These are phyloP conservation scores for Solanum acaule DNA, from an alignment of 257 asterid species.

Conservation along the genomic window DNA sequence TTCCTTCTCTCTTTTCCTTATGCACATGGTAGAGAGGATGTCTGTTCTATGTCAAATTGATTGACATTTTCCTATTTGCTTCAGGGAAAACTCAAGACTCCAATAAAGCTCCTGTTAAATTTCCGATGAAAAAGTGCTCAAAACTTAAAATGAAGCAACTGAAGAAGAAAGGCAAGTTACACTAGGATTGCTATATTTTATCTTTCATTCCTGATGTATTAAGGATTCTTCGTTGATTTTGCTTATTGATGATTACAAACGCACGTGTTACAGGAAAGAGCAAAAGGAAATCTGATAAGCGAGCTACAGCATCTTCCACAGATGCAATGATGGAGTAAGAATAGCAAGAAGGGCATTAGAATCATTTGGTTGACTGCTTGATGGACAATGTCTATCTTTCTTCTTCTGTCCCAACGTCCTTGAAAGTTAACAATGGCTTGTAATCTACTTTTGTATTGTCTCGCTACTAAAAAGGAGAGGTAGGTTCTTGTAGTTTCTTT, in stretches of 20 bases:
- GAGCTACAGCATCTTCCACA: conserved; percentile 22
- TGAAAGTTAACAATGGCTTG: background rate
- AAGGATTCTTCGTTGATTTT: background rate
- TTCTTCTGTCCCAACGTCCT: background rate
- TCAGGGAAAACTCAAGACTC: conserved; percentile 23
- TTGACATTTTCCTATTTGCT: background rate
- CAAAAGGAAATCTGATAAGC: conserved; percentile 21
- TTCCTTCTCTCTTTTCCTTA: background rate
- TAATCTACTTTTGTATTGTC: background rate
- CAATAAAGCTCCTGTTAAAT: conserved; percentile 28
- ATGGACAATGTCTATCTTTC: background rate
- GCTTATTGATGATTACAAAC: background rate
- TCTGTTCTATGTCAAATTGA: background rate
- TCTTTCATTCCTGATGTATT: background rate
- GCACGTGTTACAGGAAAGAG: conserved; percentile 36
- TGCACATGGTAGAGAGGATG: background rate
- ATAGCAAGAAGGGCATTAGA: background rate
- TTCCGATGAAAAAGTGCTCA: conserved; percentile 61
- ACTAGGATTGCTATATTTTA: background rate
- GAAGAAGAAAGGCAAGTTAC: conserved; percentile 53
- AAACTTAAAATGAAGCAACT: conserved; percentile 39
- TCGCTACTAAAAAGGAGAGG: background rate
- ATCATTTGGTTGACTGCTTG: background rate
- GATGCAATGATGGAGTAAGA: conserved; percentile 61
- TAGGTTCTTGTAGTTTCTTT: background rate